A percentile compares a stretch with the other conserved stretches of the same genome.
These are phyloP conservation scores for Fusarium veterinarium DNA, from an alignment of 2,329 filamentous ascomycete genomes.

Conservation along the genomic window DNA sequence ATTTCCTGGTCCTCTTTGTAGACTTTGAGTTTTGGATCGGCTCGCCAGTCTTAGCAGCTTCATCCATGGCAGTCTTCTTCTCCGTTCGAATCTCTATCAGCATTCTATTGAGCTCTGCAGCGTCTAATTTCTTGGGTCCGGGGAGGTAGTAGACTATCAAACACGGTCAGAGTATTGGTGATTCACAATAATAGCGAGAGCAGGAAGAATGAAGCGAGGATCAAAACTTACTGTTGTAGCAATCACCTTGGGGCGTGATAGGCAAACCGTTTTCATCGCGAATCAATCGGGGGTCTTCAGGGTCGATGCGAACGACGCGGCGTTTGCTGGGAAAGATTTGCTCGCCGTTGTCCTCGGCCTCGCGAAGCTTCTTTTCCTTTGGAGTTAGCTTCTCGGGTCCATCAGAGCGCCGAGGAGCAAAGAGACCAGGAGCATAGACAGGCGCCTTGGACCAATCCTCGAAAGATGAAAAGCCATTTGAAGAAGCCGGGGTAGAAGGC, in stretches of 20 bases:
- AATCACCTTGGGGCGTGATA: not conserved
- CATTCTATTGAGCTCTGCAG: not conserved
- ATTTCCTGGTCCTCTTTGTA: not conserved
- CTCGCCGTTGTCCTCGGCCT: not conserved
- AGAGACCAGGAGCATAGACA: not conserved
- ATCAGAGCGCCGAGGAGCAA: not conserved
- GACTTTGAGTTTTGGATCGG: not conserved
- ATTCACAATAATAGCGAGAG: not conserved
- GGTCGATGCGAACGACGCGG: not conserved
- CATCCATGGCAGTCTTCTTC: not conserved
- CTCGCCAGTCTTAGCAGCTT: not conserved
- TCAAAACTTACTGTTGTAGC: not conserved
- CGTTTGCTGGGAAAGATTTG: constrained; percentile 5
- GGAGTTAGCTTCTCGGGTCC: not conserved
- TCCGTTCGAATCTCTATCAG: not conserved
- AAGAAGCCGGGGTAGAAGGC: not conserved
- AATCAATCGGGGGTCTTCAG: not conserved
- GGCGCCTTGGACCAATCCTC: not conserved
- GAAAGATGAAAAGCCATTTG: not conserved
- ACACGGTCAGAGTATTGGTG: not conserved
- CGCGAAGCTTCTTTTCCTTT: not conserved
- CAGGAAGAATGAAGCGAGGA: not conserved
- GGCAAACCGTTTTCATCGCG: not conserved
- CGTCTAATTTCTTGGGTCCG: not conserved
- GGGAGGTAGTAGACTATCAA: constrained; percentile 2